Evolutionary conservation across 129 eudicot genomes (phyloP), one percentile per base, ranked within the genome.

Genomic region (Scalesia atractyloides): DNA sequence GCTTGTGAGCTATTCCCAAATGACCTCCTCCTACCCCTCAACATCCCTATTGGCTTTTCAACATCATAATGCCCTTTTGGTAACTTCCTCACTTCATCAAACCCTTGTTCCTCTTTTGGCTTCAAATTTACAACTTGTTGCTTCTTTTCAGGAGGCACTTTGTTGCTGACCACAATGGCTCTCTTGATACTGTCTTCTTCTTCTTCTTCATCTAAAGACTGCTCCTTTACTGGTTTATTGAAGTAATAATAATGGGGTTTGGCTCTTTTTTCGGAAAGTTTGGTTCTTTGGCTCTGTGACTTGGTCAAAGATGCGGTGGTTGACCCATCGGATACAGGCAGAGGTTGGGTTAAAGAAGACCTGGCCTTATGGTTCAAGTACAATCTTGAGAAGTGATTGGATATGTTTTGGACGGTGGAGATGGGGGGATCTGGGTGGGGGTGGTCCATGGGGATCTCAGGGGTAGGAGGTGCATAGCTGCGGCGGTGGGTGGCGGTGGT

Each of bases 361-460:
- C 72, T 77, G 43, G 80, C 76, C 76, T 84, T 86, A 79, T 89
- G 90, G 26, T 81, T 86, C 7, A 89, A 57, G 76, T 88, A 83
- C 20, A 86, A 53, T 57, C 78, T 88, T 62, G 97, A 89, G 78
- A 91, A 91, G 83, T 87, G 88, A 72, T 83, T 83, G 39, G 97
- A 86, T 9, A 86, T 86, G 88, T 75, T 82, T 44, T 90, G 87
- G 70, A 90, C 76, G 64, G 90, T 58, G 85, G 80, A 67, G 64
- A 8, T 13, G 37, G 37, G 36, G 39, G 64, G 64, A 12, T 58
- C 16, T 12, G 33, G 11, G 60, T 49, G 9, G 70, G 46, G 70
- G 26, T 19, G 11, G 54, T 24, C 7, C 22, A 19, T 34, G 73
- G 73, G 53, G 36, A 30, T 69, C 24, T 69, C 63, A 7, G 74